Evolutionary conservation across 2,329 filamentous ascomycete genomes (phyloP).

Genomic region (Calonectria hongkongensis): DNA sequence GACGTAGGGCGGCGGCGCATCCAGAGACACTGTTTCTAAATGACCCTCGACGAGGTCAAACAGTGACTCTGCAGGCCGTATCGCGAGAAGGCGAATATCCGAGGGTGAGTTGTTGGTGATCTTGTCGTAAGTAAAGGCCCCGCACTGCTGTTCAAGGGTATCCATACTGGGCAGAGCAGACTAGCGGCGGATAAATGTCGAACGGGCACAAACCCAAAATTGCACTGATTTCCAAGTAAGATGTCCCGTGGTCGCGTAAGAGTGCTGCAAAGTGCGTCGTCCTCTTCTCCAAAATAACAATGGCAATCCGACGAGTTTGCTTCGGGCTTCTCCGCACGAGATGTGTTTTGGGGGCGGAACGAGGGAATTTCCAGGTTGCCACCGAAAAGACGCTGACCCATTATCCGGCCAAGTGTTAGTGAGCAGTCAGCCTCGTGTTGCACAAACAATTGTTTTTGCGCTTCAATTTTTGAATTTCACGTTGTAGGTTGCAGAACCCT

Average conservation of each 20-base stretch:
- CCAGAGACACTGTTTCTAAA: slow-evolving; percentile 5
- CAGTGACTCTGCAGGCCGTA: slow-evolving; percentile 28
- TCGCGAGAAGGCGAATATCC: slow-evolving; percentile 15
- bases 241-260: slow-evolving; percentile 1
- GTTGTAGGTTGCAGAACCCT: not conserved
- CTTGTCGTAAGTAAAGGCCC: slow-evolving; percentile 20
- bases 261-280: slow-evolving; percentile 1
- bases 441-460: slow-evolving; percentile 28
- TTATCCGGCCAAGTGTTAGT: slow-evolving; percentile 28
- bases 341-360: slow-evolving; percentile 32
- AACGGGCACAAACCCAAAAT: slow-evolving; percentile 9
- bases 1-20: slow-evolving; percentile 19
- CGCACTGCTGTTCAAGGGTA: slow-evolving; percentile 20
- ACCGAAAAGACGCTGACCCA: slow-evolving; percentile 17
- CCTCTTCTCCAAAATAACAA: slow-evolving; percentile 11
- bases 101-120: not conserved
- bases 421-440: slow-evolving; percentile 14
- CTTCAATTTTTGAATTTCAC: too few relatives aligned
- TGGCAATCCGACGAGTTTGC: slow-evolving; percentile 8
- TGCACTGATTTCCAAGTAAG: not conserved
- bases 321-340: slow-evolving; percentile 33
- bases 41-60: slow-evolving; percentile 36
- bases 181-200: slow-evolving; percentile 16
- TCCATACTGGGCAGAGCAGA: slow-evolving; percentile 25
- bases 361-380: slow-evolving; percentile 37